A percentile compares a stretch with the other conserved stretches of the same genome.
phyloP scores from a whole-genome alignment of 768 basidiomycete species.

The Termitomyces sp. region DNA sequence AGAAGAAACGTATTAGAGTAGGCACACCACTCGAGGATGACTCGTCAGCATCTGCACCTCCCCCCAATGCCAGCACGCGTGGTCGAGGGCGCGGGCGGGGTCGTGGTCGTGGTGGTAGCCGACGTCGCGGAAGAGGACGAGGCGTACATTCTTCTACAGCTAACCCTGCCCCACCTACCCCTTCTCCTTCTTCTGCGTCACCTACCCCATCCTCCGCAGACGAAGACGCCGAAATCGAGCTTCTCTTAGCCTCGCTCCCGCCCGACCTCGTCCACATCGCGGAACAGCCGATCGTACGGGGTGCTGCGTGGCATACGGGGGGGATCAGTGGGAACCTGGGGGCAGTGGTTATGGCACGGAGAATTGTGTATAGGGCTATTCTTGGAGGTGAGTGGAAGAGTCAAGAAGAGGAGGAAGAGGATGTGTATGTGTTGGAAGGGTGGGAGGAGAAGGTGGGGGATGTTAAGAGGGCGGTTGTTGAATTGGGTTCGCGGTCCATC shows the following conservation, averaged over 20 bases:
- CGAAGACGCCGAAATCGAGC: neutral
- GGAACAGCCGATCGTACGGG: slow-evolving; percentile 48
- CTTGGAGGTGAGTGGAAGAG: neutral
- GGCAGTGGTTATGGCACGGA: slow-evolving; percentile 40
- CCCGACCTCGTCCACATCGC: slow-evolving; percentile 35
- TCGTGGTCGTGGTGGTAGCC: slow-evolving; percentile 10
- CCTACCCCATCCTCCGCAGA: neutral
- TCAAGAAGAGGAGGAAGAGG: neutral
- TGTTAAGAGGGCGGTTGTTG: slow-evolving; percentile 16
- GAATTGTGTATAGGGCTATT: slow-evolving; percentile 32
- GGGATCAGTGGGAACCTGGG: slow-evolving; percentile 48
- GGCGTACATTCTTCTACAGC: neutral
- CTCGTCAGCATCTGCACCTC: neutral
- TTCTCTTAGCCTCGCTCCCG: slow-evolving; percentile 25
- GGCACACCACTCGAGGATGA: neutral
- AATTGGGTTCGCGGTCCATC: neutral
- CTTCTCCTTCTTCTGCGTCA: neutral
- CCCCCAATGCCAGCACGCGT: neutral
- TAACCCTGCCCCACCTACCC: neutral
- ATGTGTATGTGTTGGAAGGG: slow-evolving; percentile 26
- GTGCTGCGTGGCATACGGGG: slow-evolving; percentile 26
- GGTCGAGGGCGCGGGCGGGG: neutral
- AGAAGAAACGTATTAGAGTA: neutral
- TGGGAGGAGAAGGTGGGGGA: slow-evolving; percentile 29
- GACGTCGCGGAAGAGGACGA: neutral